Evolutionary conservation across 306 rosid genomes (phyloP).

Genomic region (Malus asiatica): DNA sequence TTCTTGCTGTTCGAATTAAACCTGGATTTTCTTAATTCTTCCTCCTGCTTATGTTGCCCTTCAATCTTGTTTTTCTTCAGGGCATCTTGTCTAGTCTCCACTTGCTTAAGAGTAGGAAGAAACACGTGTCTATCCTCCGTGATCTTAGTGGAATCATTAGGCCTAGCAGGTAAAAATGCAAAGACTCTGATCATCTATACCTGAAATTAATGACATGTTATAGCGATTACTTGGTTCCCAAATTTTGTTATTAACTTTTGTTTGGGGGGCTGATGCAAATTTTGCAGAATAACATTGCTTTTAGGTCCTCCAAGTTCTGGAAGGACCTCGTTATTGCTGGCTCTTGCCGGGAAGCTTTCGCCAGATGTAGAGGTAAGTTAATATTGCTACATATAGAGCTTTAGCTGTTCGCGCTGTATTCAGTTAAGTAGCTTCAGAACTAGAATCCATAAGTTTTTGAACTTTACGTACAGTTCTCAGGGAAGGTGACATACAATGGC

Average conservation of each 20-base stretch:
- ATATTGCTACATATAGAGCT: not conserved
- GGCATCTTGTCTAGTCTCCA: conserved; percentile 21
- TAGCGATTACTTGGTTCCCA: not conserved
- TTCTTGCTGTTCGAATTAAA: not conserved
- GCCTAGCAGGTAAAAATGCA: conserved; percentile 28
- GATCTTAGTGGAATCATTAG: conserved; percentile 36
- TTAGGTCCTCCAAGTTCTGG: conserved; percentile 53
- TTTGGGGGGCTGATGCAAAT: not conserved
- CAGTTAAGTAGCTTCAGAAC: not conserved
- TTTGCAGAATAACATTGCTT: conserved; percentile 38
- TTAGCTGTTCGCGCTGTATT: not conserved
- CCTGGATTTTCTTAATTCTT: conserved; percentile 7
- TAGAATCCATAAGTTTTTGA: not conserved
- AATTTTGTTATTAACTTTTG: too few relatives aligned
- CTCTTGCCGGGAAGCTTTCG: conserved; percentile 39
- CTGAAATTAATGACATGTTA: not conserved
- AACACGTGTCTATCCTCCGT: conserved; percentile 18
- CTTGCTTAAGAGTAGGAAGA: conserved; percentile 29
- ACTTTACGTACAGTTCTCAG: conserved; percentile 11
- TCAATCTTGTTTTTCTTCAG: not conserved
- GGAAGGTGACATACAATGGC: conserved; percentile 41
- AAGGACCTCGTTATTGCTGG: conserved; percentile 40
- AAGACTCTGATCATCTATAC: not conserved
- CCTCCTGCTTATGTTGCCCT: not conserved
- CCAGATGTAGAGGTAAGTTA: not conserved